These are phyloP conservation scores for Fusarium neocosmosporiellum DNA, from an alignment of 2,329 filamentous ascomycete genomes.

Conservation along the genomic window DNA sequence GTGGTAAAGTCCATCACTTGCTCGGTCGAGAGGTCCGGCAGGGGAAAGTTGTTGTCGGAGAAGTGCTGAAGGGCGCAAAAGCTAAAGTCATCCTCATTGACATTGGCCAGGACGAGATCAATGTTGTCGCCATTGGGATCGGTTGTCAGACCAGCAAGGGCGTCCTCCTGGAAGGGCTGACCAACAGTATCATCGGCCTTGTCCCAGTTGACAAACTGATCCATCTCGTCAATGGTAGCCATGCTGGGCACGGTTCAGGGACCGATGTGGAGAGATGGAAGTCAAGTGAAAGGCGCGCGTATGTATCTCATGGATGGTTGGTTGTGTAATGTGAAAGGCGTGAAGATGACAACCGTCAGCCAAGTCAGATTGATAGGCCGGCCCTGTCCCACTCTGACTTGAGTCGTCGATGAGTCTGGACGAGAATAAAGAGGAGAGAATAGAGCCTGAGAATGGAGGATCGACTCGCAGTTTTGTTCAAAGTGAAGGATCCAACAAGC, in stretches of 20 bases:
- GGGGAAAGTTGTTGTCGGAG: constrained; percentile 52
- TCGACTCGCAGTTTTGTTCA: constrained; percentile 42
- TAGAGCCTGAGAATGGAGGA: constrained; percentile 22
- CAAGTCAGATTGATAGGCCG: constrained; percentile 8
- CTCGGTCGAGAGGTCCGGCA: constrained; percentile 46
- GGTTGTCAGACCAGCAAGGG: constrained; percentile 50
- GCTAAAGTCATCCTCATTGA: constrained; percentile 69
- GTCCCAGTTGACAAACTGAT: constrained; percentile 74
- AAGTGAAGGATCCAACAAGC: constrained; percentile 19
- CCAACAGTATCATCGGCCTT: constrained; percentile 55
- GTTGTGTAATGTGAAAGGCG: constrained; percentile 11
- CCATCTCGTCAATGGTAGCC: constrained; percentile 63
- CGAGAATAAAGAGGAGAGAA: constrained; percentile 24
- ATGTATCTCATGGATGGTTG: constrained; percentile 8
- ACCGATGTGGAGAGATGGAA: constrained; percentile 16
- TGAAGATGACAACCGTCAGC: constrained; percentile 22
- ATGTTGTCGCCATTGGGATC: constrained; percentile 53
- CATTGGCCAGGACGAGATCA: constrained; percentile 65
- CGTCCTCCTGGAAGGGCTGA: constrained; percentile 46
- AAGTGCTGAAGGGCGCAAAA: constrained; percentile 71
- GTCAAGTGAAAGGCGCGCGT: constrained; percentile 40
- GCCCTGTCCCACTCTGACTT: constrained; percentile 17
- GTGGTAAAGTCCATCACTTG: constrained; percentile 45
- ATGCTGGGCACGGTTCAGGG: constrained; percentile 39
- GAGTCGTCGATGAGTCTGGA: constrained; percentile 11